Conservation (phyloP, 192 early-diverging fungal genomes). For the Phlyctochytrium planicorne region DNA sequence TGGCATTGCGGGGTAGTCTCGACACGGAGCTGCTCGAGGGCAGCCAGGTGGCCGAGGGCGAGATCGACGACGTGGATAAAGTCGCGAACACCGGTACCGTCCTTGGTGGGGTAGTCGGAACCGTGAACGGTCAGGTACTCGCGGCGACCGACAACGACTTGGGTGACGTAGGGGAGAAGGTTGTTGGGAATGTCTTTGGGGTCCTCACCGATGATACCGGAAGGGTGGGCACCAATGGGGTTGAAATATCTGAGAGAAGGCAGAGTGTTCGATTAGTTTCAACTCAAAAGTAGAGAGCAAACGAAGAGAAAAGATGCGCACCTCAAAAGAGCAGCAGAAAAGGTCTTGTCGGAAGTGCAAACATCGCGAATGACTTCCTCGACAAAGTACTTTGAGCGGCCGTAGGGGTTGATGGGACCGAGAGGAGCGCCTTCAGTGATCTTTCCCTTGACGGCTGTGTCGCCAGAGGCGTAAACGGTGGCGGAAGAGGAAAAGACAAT, state of each 20-base stretch:
- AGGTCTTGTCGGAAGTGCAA: constrained; percentile 6
- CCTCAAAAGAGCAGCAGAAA: constrained; percentile 16
- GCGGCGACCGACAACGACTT: constrained; percentile 75
- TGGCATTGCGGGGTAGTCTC: constrained; percentile 49
- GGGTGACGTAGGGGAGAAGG: constrained; percentile 80
- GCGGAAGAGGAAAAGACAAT: constrained; percentile 86
- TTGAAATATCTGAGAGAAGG: constrained; percentile 95
- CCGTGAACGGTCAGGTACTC: constrained; percentile 75
- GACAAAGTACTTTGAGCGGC: constrained; percentile 28
- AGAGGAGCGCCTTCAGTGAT: constrained; percentile 6
- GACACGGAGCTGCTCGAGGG: constrained; percentile 45
- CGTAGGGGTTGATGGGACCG: constrained; percentile 53
- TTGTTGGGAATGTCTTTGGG: constrained; percentile 76
- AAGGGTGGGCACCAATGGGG: constrained; percentile 81
- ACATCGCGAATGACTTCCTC: constrained; percentile 12
- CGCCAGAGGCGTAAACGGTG: constrained; percentile 66
- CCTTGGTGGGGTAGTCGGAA: constrained; percentile 81
- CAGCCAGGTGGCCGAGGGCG: constrained; percentile 79
- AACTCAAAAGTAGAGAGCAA: no score
- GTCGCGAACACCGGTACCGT: constrained; percentile 83
- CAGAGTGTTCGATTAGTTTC: no score
- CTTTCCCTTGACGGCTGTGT: constrained; percentile 4
- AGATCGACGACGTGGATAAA: constrained; percentile 92
- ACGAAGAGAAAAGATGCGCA: no score
- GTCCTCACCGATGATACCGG: constrained; percentile 86